A percentile compares a stretch with the other conserved stretches of the same genome.
These are phyloP conservation scores for Singerocomus rubriflavus DNA, from an alignment of 1,284 basidiomycete genomes.

Conservation along the genomic window DNA sequence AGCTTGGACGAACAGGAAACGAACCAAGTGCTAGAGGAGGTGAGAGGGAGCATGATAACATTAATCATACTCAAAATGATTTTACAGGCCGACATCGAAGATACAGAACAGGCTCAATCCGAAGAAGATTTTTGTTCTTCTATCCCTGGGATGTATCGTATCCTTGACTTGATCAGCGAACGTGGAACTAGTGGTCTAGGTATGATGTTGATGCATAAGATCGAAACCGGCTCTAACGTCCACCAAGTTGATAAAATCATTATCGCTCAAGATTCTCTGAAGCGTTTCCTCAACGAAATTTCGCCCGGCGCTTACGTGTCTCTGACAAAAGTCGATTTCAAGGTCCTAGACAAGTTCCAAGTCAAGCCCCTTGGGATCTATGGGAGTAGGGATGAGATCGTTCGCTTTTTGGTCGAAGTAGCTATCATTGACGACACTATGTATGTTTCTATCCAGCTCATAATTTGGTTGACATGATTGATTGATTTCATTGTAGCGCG, in stretches of 20 bases:
- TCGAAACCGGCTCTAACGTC: conserved; percentile 2
- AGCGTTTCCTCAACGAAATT: conserved; percentile 43
- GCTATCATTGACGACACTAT: conserved; percentile 35
- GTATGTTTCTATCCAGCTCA: conserved; percentile 29
- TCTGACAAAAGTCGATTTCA: conserved; percentile 53
- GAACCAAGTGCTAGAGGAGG: conserved; percentile 16
- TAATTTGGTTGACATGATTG: neutral
- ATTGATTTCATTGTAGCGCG: conserved; percentile 8
- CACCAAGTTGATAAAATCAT: conserved; percentile 55
- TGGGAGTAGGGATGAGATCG: conserved; percentile 49
- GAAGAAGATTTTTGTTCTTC: conserved; percentile 30
- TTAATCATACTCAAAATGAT: neutral
- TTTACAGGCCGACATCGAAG: conserved; percentile 16
- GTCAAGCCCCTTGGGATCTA: conserved; percentile 54
- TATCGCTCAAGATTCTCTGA: conserved; percentile 48
- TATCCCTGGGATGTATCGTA: conserved; percentile 46
- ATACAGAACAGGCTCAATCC: conserved; percentile 1
- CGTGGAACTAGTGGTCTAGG: conserved; percentile 50
- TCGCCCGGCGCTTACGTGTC: conserved; percentile 48
- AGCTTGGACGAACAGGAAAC: conserved; percentile 13
- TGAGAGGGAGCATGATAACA: neutral
- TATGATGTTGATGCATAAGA: conserved; percentile 22
- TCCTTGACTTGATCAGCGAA: conserved; percentile 55
- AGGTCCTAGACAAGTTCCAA: conserved; percentile 40
- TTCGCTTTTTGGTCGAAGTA: conserved; percentile 39